These are phyloP conservation scores for Salix dunnii DNA, from an alignment of 345 rosid genomes.

Conservation along the genomic window DNA sequence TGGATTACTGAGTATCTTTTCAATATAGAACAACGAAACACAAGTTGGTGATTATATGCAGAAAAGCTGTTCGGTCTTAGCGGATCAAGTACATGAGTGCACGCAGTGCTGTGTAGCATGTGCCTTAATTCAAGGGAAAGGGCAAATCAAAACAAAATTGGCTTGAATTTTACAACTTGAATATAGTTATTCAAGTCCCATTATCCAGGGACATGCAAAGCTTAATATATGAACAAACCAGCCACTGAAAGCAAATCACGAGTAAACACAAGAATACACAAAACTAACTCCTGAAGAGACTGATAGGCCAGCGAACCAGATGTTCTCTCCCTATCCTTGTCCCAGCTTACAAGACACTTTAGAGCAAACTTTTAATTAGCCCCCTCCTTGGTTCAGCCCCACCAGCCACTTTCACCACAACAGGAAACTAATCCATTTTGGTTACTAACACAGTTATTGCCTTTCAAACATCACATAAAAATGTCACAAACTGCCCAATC, in stretches of 20 bases:
- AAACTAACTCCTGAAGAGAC: background rate
- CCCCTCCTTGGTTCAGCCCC: background rate
- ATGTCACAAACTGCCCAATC: background rate
- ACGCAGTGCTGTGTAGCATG: background rate
- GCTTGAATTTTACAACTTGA: background rate
- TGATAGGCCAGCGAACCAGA: background rate
- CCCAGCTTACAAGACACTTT: background rate
- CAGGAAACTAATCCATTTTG: background rate
- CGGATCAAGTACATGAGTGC: background rate
- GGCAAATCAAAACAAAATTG: background rate
- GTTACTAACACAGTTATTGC: background rate
- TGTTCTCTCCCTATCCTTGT: background rate
- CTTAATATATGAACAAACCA: background rate
- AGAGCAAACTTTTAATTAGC: background rate
- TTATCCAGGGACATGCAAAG: background rate
- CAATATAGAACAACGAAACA: background rate
- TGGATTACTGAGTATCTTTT: background rate
- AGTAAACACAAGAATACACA: background rate
- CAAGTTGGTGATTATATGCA: background rate
- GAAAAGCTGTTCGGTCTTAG: background rate
- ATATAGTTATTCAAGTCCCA: background rate
- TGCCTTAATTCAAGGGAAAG: background rate
- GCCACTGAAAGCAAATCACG: background rate
- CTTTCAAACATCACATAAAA: background rate
- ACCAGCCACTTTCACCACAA: background rate